Conservation (phyloP, 1,284 basidiomycete species). For the Cronartium ribicola region DNA sequence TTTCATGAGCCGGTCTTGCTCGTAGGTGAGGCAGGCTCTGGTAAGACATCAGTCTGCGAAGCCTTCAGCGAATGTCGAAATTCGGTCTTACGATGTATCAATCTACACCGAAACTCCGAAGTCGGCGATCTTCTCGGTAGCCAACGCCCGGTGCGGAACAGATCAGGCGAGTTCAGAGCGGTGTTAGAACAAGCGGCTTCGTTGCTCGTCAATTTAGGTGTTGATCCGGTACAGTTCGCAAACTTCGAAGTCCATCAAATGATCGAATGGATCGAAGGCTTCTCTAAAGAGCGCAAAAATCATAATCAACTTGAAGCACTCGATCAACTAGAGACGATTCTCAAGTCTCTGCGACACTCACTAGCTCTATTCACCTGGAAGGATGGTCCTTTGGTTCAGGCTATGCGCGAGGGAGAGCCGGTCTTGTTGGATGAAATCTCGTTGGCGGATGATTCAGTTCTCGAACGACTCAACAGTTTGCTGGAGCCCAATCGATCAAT, state of each 20-base stretch:
- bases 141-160: constrained; percentile 85
- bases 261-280: constrained; percentile 58
- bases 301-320: constrained; percentile 67
- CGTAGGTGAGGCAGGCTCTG: constrained; percentile 97
- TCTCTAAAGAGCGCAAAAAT: constrained; percentile 94
- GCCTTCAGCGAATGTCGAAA: constrained; percentile 68
- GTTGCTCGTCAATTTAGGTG: not conserved
- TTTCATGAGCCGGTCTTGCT: constrained; percentile 93
- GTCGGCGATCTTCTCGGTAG: constrained; percentile 95
- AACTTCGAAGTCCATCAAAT: constrained; percentile 56
- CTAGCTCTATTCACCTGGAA: constrained; percentile 93
- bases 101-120: constrained; percentile 99
- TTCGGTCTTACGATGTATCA: constrained; percentile 70
- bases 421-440: constrained; percentile 96
- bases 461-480: constrained; percentile 95
- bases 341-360: constrained; percentile 55
- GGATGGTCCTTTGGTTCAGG: constrained; percentile 87
- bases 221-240: constrained; percentile 45
- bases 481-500: constrained; percentile 84
- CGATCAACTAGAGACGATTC: constrained; percentile 41
- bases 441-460: constrained; percentile 93
- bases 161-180: constrained; percentile 55
- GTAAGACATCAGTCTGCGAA: constrained; percentile 96
- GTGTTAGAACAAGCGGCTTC: constrained; percentile 46
- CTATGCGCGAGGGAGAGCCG: constrained; percentile 80